Evolutionary conservation across 2,329 filamentous ascomycete species (phyloP).

Genomic region (Rhexocercosporidium sp.): DNA sequence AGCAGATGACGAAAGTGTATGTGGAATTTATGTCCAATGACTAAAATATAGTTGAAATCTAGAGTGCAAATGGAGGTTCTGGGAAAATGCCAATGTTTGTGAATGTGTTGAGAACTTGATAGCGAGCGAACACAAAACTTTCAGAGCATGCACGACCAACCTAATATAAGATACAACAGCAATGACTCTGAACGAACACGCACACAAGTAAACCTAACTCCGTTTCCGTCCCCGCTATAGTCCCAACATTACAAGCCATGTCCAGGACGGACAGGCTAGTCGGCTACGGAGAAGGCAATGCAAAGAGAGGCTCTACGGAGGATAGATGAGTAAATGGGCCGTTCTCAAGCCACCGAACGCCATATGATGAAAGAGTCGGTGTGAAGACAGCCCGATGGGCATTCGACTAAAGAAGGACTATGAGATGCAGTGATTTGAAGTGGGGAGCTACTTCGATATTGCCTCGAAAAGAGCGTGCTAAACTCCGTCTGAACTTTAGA

Average conservation of each 20-base stretch:
- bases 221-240: background rate
- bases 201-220: background rate
- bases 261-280: background rate
- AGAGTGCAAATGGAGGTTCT: background rate
- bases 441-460: background rate
- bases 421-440: background rate
- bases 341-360: background rate
- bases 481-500: background rate
- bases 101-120: background rate
- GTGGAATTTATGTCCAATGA: background rate
- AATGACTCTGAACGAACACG: background rate
- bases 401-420: background rate
- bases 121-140: background rate
- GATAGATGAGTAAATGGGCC: background rate
- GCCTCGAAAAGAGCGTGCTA: background rate
- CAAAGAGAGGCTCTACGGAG: background rate
- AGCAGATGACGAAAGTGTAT: background rate
- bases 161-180: background rate
- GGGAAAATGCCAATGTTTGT: background rate
- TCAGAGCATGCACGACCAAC: background rate
- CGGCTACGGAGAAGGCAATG: background rate
- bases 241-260: background rate
- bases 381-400: background rate
- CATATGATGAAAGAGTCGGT: background rate
- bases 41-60: background rate